phyloP scores from a whole-genome alignment of 176 grass and related monocot genomes.

The Lolium rigidum region DNA sequence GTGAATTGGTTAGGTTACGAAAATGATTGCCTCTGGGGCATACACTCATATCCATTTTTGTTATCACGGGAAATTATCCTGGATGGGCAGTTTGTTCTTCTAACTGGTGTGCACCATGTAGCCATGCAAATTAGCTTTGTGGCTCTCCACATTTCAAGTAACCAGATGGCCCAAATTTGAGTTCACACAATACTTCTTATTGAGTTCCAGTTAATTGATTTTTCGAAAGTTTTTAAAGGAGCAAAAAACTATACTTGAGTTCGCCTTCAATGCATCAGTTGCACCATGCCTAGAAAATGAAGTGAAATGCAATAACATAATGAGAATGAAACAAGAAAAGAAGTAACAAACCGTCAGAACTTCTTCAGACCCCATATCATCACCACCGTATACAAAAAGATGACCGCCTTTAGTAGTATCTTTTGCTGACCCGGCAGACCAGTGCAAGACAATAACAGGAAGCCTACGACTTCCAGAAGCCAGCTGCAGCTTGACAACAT shows the following conservation, averaged over 20 bases:
- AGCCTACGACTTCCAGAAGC: constrained; percentile 83
- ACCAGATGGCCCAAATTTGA: background rate
- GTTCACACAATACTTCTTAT: background rate
- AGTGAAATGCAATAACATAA: constrained; percentile 6
- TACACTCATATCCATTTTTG: background rate
- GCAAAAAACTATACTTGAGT: constrained; percentile 39
- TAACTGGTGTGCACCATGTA: constrained; percentile 10
- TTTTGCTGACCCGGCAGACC: constrained; percentile 62
- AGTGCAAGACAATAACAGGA: constrained; percentile 94
- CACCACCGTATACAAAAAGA: constrained; percentile 96
- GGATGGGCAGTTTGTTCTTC: background rate
- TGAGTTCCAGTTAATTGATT: background rate
- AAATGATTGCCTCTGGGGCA: constrained; percentile 1
- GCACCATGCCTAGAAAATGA: constrained; percentile 14
- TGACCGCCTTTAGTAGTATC: constrained; percentile 68
- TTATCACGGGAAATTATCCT: constrained; percentile 12
- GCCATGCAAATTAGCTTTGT: constrained; percentile 15
- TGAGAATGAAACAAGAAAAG: constrained; percentile 33
- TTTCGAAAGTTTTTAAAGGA: constrained; percentile 35
- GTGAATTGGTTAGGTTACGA: background rate
- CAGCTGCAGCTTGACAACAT: constrained; percentile 84
- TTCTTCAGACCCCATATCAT: constrained; percentile 99
- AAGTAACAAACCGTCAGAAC: constrained; percentile 79
- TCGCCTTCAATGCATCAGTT: constrained; percentile 18
- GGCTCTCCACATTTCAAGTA: constrained; percentile 6